A percentile compares a stretch with the other conserved stretches of the same genome.
These are phyloP conservation scores for Plectosphaerella cucumerina DNA, from an alignment of 2,329 filamentous ascomycete genomes.

Conservation along the genomic window DNA sequence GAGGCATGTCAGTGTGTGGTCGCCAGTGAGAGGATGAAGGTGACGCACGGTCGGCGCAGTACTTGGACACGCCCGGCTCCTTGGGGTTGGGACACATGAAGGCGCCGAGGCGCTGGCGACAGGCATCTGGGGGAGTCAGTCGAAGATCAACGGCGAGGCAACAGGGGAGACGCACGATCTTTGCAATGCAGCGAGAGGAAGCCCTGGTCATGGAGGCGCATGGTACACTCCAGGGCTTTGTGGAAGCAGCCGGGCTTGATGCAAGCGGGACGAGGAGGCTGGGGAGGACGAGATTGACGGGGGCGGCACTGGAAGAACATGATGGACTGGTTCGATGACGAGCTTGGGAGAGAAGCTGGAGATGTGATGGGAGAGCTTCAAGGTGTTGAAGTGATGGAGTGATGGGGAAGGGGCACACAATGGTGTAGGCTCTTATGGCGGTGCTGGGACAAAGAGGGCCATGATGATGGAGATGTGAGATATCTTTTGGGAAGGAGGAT, in stretches of 20 bases:
- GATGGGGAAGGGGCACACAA: too few relatives aligned
- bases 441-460: too few relatives aligned
- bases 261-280: constrained; percentile 5
- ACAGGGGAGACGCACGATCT: constrained; percentile 4
- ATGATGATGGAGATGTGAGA: too few relatives aligned
- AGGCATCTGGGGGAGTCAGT: constrained; percentile 10
- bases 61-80: constrained; percentile 5
- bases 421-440: too few relatives aligned
- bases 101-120: constrained; percentile 11
- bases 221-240: constrained; percentile 9
- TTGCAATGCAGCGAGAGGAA: constrained; percentile 12
- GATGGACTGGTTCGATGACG: background rate
- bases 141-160: background rate
- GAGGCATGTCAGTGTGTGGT: background rate
- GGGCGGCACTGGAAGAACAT: constrained; percentile 14
- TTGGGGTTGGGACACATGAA: constrained; percentile 13
- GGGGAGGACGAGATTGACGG: background rate
- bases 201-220: background rate
- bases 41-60: constrained; percentile 12
- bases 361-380: background rate
- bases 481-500: too few relatives aligned
- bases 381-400: too few relatives aligned
- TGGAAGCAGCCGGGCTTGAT: constrained; percentile 6
- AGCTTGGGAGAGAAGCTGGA: background rate
- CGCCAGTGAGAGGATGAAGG: background rate